A percentile compares a stretch with the other conserved stretches of the same genome.
These are phyloP conservation scores for Pseudohyphozyma bogoriensis DNA, from an alignment of 768 basidiomycete species.

Conservation along the genomic window DNA sequence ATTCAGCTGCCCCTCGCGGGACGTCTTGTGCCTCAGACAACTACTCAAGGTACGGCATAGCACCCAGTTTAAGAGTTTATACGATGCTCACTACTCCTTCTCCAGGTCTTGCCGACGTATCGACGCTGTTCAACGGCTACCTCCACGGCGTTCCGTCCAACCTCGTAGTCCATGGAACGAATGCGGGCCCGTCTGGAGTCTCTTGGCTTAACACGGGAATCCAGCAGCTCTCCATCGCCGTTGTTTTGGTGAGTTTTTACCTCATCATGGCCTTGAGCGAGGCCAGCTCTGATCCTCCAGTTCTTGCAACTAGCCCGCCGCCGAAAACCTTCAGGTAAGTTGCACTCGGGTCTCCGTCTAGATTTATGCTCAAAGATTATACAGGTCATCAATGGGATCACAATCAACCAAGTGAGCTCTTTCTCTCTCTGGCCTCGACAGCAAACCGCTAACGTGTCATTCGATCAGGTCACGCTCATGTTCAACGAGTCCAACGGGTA, in stretches of 20 bases:
- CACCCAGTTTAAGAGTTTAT: too few species aligned
- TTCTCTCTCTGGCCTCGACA: too few species aligned
- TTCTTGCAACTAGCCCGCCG: conserved; percentile 45
- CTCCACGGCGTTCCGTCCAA: conserved; percentile 35
- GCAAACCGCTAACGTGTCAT: too few species aligned
- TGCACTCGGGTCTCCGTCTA: too few species aligned
- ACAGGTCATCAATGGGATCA: conserved; percentile 57
- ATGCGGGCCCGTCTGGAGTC: conserved; percentile 37
- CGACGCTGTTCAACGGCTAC: conserved; percentile 60
- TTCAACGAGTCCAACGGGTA: conserved; percentile 55
- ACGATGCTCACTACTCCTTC: too few species aligned
- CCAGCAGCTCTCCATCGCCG: conserved; percentile 50
- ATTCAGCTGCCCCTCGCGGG: conserved; percentile 51
- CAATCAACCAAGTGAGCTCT: conserved; percentile 45
- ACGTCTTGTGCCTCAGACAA: conserved; percentile 54
- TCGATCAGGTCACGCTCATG: conserved; percentile 50
- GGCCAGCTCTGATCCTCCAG: not conserved
- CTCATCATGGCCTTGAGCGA: not conserved
- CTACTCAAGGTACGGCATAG: conserved; percentile 45
- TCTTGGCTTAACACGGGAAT: conserved; percentile 66
- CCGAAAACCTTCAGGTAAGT: conserved; percentile 43
- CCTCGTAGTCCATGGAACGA: conserved; percentile 36
- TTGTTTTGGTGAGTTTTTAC: conserved; percentile 49
- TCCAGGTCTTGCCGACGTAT: conserved; percentile 46
- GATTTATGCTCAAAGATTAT: too few species aligned